Base-by-base conservation (phyloP, 1,284 basidiomycete species). In the Ceratobasidium sp. region DNA sequence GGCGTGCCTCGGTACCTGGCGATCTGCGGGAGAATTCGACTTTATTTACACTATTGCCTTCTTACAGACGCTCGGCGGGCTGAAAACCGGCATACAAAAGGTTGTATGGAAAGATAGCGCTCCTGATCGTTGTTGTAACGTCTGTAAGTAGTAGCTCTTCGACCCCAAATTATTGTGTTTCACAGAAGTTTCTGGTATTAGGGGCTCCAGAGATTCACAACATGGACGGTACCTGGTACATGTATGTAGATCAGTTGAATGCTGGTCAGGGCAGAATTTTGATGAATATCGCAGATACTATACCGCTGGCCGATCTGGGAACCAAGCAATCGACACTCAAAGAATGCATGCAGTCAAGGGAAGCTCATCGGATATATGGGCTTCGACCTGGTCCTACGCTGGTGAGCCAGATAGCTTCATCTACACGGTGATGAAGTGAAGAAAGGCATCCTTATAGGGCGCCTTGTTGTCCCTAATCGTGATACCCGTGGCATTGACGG, bases 11-110 rank as follows among this genome's bases (percentile, higher is more conserved):
- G 14, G 72, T 73, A 34, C n/a, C n/a, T n/a, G n/a, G n/a, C n/a
- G n/a, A n/a, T n/a, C n/a, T n/a, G n/a, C n/a, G n/a, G n/a, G n/a
- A n/a, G n/a, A n/a, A n/a, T n/a, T n/a, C n/a, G n/a, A n/a, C n/a
- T n/a, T n/a, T n/a, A n/a, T n/a, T n/a, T n/a, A n/a, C n/a, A n/a
- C n/a, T n/a, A n/a, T n/a, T n/a, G n/a, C n/a, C 14, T 16, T 61
- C 10, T 82, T 80, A 3, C 21, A 52, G 50, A 52, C 50, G 9
- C 77, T 83, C 46, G 76, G 58, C 0, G 82, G 80, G 3, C 74
- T 83, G 72, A 82, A 83, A 76, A 81, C 78, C 18, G 81, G 80
- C 1, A 76, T 77, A 1, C 79, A 80, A 3, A 82, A 80, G 65
- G 77, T 80, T 2, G 76, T 82, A 23, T 83, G 80, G 79, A 78